These are phyloP conservation scores for Orbilia javanica DNA, from an alignment of 2,329 filamentous ascomycete genomes.

Conservation along the genomic window DNA sequence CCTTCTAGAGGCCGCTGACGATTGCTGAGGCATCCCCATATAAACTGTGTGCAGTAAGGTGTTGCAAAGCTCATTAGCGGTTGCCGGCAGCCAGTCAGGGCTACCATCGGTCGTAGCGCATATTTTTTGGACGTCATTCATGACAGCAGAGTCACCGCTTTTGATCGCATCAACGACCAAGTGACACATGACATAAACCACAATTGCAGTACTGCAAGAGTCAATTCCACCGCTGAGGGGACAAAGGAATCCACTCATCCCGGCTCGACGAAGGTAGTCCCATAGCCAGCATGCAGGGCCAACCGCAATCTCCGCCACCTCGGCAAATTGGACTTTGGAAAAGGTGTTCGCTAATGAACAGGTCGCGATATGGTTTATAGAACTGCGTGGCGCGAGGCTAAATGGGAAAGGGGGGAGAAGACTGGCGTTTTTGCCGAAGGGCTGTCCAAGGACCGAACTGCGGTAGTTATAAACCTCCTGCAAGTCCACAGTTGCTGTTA, in stretches of 20 bases:
- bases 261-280: background rate
- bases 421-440: background rate
- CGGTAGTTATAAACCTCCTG: background rate
- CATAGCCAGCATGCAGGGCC: slow-evolving; percentile 1
- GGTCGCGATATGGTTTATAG: background rate
- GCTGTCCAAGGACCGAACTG: background rate
- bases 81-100: background rate
- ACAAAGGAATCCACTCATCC: background rate
- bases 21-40: background rate
- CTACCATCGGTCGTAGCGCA: background rate
- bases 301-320: background rate
- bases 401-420: background rate
- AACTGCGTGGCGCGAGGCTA: background rate
- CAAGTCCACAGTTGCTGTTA: slow-evolving; percentile 1
- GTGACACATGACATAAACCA: slow-evolving; percentile 1
- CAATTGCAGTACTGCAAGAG: background rate
- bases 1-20: background rate
- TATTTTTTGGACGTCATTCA: background rate
- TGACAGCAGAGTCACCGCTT: background rate
- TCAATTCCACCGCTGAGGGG: background rate
- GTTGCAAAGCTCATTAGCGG: background rate
- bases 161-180: slow-evolving; percentile 1
- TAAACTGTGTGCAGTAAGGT: background rate
- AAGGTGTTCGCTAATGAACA: background rate
- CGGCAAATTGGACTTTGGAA: background rate